Conservation (phyloP, 306 rosid species). For the Quercus wislizeni region DNA sequence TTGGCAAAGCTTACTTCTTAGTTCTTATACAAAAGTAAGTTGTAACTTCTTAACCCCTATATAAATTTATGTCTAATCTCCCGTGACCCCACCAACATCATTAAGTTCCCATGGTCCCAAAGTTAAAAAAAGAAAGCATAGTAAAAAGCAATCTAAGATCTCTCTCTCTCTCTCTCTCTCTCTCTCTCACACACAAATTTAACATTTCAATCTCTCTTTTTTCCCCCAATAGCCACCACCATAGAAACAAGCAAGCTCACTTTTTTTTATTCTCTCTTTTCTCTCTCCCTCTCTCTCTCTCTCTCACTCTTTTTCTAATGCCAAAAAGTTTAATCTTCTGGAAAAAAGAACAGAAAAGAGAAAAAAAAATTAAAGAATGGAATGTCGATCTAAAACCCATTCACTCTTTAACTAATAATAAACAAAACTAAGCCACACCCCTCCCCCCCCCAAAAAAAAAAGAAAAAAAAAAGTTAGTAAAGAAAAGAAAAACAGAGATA, state of each 20-base stretch:
- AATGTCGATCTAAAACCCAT: slow-evolving; percentile 41
- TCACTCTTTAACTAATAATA: background rate
- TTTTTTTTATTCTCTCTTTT: background rate
- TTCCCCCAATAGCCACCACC: slow-evolving; percentile 14
- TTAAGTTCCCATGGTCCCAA: slow-evolving; percentile 15
- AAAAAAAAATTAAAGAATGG: slow-evolving; percentile 2
- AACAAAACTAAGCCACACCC: no score
- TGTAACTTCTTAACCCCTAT: no score
- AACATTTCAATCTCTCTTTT: background rate
- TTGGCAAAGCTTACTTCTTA: no score
- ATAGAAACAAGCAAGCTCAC: slow-evolving; percentile 10
- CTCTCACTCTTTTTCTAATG: slow-evolving; percentile 18
- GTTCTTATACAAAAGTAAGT: no score
- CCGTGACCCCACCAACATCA: background rate
- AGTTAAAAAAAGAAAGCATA: slow-evolving; percentile 4
- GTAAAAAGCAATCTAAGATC: background rate
- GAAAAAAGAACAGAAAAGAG: slow-evolving; percentile 9
- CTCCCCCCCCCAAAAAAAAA: background rate
- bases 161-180: background rate
- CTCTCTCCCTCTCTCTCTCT: slow-evolving; percentile 26
- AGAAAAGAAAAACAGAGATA: background rate
- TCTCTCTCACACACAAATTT: background rate
- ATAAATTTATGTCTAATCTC: background rate
- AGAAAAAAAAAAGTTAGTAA: background rate
- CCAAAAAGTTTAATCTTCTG: slow-evolving; percentile 35